Conservation (phyloP, 1,139 yeast species). For the Blastobotrys capitulatus region DNA sequence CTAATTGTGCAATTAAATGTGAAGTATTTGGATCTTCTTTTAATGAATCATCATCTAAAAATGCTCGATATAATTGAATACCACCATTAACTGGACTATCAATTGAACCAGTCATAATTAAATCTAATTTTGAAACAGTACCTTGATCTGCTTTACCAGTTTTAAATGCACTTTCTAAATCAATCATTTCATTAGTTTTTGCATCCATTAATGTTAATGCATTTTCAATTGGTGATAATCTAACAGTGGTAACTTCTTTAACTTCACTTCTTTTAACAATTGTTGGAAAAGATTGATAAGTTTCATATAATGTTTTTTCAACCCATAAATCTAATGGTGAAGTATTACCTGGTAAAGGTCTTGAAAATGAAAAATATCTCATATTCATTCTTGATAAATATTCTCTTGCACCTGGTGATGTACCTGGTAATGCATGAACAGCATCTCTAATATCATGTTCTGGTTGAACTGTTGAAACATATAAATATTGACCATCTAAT, state of each 20-base stretch:
- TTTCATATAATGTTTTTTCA: slow-evolving; percentile 76
- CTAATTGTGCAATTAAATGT: slow-evolving; percentile 46
- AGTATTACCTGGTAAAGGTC: slow-evolving; percentile 70
- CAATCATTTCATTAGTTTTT: slow-evolving; percentile 68
- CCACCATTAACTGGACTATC: slow-evolving; percentile 95
- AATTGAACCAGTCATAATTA: slow-evolving; percentile 81
- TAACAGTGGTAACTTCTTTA: slow-evolving; percentile 45
- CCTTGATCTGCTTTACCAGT: slow-evolving; percentile 49
- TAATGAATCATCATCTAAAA: slow-evolving; percentile 44
- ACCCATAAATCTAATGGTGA: slow-evolving; percentile 81
- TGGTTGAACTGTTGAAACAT: slow-evolving; percentile 71
- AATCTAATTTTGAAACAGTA: slow-evolving; percentile 49
- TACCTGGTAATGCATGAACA: slow-evolving; percentile 12
- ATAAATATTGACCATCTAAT: slow-evolving; percentile 68
- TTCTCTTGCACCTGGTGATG: slow-evolving; percentile 28
- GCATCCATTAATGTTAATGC: slow-evolving; percentile 63
- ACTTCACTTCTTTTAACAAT: slow-evolving; percentile 82
- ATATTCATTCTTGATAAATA: slow-evolving; percentile 49
- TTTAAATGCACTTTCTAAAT: slow-evolving; percentile 59
- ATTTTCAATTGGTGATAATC: slow-evolving; percentile 79
- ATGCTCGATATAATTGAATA: slow-evolving; percentile 73
- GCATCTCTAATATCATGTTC: slow-evolving; percentile 38
- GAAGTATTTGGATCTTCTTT: slow-evolving; percentile 34
- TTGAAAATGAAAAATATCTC: slow-evolving; percentile 61
- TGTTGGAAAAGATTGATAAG: slow-evolving; percentile 77